Evolutionary conservation across 768 basidiomycete species (phyloP), one percentile per base, ranked within the genome.

Genomic region (Strobilomyces dryophilus): DNA sequence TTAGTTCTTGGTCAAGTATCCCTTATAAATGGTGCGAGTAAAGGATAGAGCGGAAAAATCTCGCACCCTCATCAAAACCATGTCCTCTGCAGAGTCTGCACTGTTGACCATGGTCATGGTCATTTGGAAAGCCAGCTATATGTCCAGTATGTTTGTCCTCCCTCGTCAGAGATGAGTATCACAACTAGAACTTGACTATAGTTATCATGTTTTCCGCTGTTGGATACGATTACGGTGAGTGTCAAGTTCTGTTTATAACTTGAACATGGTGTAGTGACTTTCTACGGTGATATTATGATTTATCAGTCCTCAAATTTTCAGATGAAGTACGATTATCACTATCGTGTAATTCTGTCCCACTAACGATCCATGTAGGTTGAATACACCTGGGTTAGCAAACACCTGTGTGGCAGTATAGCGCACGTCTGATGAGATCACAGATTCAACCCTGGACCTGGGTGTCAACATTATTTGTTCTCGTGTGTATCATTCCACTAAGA

Each of bases 401-500:
- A 24, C 20, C 11, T 8, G 0, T 24, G 18, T 42, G 3, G n/a
- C 1, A 37, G 15, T 3, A 11, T 5, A 1, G 27, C 6, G 15
- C 14, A 4, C 9, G 21, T 2, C 45, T 59, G 29, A 55, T 37
- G 6, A 14, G 5, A 8, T 14, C 12, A 4, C 20, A 60, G 58
- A 34, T 2, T 9, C 52, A 39, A 15, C 57, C 45, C 1, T 60
- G 59, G 59, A 50, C 53, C 1, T 42, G 40, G 45, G 51, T 53
- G 10, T 59, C 58, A 3, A 49, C 45, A 3, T 17, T 58, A 10
- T 60, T 52, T 35, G 8, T 59, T 32, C 15, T 42, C 14, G 56
- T 58, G 4, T 9, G 56, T 55, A 45, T 18, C 18, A 26, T 40
- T 14, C 34, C 2, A 12, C 39, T 18, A 2, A 40, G 8, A 3